These are phyloP conservation scores for Aspergillus awamori DNA, from an alignment of 2,329 filamentous ascomycete genomes.

Conservation along the genomic window DNA sequence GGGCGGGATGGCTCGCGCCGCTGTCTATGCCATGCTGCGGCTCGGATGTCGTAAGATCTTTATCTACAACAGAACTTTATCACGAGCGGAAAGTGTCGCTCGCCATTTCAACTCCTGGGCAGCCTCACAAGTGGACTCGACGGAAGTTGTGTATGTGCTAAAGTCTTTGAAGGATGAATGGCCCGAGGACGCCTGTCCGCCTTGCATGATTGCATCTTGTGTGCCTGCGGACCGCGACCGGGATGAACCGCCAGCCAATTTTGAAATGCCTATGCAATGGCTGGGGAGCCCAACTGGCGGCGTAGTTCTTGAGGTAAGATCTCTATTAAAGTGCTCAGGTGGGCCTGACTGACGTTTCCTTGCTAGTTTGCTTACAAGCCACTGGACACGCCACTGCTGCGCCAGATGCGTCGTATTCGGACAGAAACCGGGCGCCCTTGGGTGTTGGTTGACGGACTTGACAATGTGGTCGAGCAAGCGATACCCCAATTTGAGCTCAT, in stretches of 20 bases:
- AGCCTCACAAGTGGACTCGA: conserved; percentile 41
- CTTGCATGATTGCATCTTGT: conserved; percentile 75
- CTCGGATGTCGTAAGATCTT: conserved; percentile 76
- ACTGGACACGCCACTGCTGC: conserved; percentile 69
- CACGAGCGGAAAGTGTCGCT: conserved; percentile 69
- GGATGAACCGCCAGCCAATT: conserved; percentile 66
- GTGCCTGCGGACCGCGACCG: conserved; percentile 72
- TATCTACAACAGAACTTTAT: conserved; percentile 70
- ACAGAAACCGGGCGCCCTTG: conserved; percentile 59
- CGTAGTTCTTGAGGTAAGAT: conserved; percentile 67
- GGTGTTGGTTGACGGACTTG: conserved; percentile 75
- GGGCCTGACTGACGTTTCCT: conserved; percentile 11
- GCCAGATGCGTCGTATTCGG: conserved; percentile 65
- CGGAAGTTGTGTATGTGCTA: conserved; percentile 55
- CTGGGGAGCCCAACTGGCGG: conserved; percentile 72
- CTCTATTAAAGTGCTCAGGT: not conserved
- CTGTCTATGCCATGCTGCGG: conserved; percentile 76
- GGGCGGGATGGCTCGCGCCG: conserved; percentile 77
- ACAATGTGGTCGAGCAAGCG: conserved; percentile 75
- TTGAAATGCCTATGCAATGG: conserved; percentile 71
- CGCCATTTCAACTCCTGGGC: conserved; percentile 66
- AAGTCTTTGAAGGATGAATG: conserved; percentile 62
- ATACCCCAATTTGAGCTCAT: conserved; percentile 83
- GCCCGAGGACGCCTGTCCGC: conserved; percentile 64
- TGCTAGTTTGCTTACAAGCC: conserved; percentile 66